Base-by-base conservation (phyloP, 2,329 filamentous ascomycete genomes). In the Chalaropsis ovoidea region DNA sequence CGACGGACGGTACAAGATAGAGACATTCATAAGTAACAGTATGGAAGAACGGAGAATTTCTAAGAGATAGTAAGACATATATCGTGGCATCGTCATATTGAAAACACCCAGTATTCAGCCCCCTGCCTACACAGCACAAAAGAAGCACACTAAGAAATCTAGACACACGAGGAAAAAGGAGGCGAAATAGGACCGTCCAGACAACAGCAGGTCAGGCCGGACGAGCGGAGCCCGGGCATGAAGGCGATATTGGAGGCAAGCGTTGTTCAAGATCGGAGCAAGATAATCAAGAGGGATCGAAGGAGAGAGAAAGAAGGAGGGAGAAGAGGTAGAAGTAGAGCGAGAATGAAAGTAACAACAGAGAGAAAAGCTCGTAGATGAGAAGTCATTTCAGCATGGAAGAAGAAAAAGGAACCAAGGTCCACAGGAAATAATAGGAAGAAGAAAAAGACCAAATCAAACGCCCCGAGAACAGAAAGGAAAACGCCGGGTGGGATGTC, bases 401-500 rank as follows among this genome's bases (percentile, higher is more conserved):
- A 52, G 27, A 52, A 10, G 19, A 6, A 52, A 10, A 39, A 39
- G 8, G 8, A 39, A 39, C 35, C 35, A 39, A 39, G 8, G 8
- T 39, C 35, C 1, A 39, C 8, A 39, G 35, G 8, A 39, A 39
- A 39, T 10, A 39, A 35, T n/a, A 35, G 7, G 31, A 35, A 35
- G 31, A 35, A 1, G 8, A 39, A 39, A 39, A 39, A 6, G 35
- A 39, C 35, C 35, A 39, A 39, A 10, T 39, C 8, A 39, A 39
- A 39, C 35, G 35, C 35, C 35, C 35, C 10, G 31, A 45, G 31
- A 22, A 15, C 13, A 62, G 45, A 42, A 62, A 24, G n/a, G 41
- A 45, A n/a, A 62, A 62, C 54, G 54, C 54, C 54, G 54, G 54
- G 27, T 58, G 31, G 31, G 7, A 52, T 52, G 24, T 52, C 35